Evolutionary conservation across 1,139 yeast species (phyloP).

Genomic region (Suzukiozyma palmioleophila): DNA sequence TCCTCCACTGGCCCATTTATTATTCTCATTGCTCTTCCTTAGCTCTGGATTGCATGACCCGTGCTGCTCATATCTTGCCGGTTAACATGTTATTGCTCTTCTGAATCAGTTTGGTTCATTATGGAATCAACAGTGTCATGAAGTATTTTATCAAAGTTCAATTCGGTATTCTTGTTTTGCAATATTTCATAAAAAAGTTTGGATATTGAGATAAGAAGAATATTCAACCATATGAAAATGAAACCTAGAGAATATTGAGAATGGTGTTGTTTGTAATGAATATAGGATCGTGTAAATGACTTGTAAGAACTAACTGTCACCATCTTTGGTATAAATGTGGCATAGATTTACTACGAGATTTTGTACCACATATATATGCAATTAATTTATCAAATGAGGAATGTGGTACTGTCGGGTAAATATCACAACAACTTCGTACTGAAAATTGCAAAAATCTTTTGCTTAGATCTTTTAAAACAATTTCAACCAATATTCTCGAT

Average conservation of each 20-base stretch:
- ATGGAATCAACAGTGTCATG: background rate
- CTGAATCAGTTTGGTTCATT: background rate
- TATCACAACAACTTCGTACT: too few relatives aligned
- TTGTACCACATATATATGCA: background rate
- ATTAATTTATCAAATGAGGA: background rate
- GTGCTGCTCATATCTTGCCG: too few relatives aligned
- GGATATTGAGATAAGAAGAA: background rate
- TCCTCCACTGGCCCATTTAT: too few relatives aligned
- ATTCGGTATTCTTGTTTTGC: background rate
- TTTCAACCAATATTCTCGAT: too few relatives aligned
- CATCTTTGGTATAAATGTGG: background rate
- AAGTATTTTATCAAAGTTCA: background rate
- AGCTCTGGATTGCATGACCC: too few relatives aligned
- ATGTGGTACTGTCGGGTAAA: background rate
- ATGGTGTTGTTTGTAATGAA: conserved; percentile 1
- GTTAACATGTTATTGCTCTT: too few relatives aligned
- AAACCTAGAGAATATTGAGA: background rate
- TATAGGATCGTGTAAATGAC: conserved; percentile 1
- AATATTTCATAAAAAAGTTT: conserved; percentile 1
- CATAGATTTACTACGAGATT: background rate
- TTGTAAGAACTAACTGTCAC: conserved; percentile 1
- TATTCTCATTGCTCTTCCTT: too few relatives aligned
- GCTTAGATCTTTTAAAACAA: too few relatives aligned
- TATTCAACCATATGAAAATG: background rate
- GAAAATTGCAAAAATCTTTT: too few relatives aligned